Conservation (phyloP, 2,329 filamentous ascomycete species). For the Hypoxylon sp. region DNA sequence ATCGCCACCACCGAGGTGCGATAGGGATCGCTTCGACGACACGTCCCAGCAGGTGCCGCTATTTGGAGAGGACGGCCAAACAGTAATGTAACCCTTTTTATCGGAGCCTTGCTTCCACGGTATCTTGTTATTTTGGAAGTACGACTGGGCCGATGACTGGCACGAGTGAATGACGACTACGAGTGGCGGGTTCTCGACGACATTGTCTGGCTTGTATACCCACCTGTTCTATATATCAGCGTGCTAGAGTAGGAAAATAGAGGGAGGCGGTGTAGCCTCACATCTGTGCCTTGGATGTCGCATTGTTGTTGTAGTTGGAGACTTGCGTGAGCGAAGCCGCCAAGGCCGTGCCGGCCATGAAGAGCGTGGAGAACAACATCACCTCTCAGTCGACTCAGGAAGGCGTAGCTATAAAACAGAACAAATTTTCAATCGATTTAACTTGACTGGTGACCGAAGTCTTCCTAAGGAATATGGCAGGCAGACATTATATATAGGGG, state of each 20-base stretch:
- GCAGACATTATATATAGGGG: slow-evolving; percentile 24
- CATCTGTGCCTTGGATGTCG: slow-evolving; percentile 57
- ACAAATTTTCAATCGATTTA: neutral
- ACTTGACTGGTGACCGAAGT: no score
- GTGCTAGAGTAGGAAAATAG: neutral
- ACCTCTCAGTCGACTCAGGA: slow-evolving; percentile 4
- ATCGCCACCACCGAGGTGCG: slow-evolving; percentile 56
- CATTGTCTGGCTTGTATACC: slow-evolving; percentile 57
- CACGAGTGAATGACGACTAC: slow-evolving; percentile 59
- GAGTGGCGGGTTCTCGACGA: slow-evolving; percentile 55
- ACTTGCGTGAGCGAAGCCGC: slow-evolving; percentile 56
- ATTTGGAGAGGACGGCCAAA: slow-evolving; percentile 68
- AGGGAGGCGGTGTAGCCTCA: slow-evolving; percentile 37
- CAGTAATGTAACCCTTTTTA: slow-evolving; percentile 59
- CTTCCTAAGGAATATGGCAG: neutral
- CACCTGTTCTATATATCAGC: slow-evolving; percentile 48
- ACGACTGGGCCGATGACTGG: slow-evolving; percentile 56
- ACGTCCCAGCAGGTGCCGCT: slow-evolving; percentile 71
- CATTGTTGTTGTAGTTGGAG: slow-evolving; percentile 56
- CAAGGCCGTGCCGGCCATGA: slow-evolving; percentile 46
- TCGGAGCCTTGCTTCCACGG: slow-evolving; percentile 57
- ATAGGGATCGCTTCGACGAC: slow-evolving; percentile 60
- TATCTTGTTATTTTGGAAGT: slow-evolving; percentile 57
- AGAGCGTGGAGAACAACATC: slow-evolving; percentile 48
- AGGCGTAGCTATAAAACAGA: neutral